Percentiles rank a stretch among this genome's conserved stretches.
phyloP scores from a whole-genome alignment of 495 filamentous ascomycete genomes.

The Neurospora intermedia region DNA sequence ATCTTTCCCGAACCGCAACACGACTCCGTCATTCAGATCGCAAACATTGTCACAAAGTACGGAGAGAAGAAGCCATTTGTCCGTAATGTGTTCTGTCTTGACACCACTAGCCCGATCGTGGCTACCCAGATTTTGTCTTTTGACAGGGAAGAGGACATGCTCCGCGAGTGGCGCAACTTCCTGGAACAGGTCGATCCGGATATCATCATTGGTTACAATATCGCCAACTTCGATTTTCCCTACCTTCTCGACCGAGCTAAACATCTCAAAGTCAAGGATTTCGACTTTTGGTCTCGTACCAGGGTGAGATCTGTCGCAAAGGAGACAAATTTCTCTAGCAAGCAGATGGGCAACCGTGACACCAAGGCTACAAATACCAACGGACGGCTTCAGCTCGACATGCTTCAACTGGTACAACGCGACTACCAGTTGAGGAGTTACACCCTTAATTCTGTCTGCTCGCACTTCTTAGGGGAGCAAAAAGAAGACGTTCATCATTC shows the following conservation, averaged over 20 bases:
- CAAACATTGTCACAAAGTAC: slow-evolving; percentile 92
- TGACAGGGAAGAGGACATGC: slow-evolving; percentile 70
- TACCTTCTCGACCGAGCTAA: slow-evolving; percentile 87
- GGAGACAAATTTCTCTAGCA: slow-evolving; percentile 83
- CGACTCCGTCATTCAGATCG: slow-evolving; percentile 97
- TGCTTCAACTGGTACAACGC: slow-evolving; percentile 85
- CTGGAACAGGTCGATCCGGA: slow-evolving; percentile 88
- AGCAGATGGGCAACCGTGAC: slow-evolving; percentile 97
- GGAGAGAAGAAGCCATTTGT: slow-evolving; percentile 94
- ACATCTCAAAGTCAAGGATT: slow-evolving; percentile 61
- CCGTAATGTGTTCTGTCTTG: slow-evolving; percentile 89
- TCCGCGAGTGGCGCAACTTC: slow-evolving; percentile 81
- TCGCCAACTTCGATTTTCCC: slow-evolving; percentile 96
- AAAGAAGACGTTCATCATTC: slow-evolving; percentile 99
- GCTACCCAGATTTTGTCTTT: slow-evolving; percentile 89
- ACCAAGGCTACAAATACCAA: slow-evolving; percentile 90
- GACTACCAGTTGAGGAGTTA: slow-evolving; percentile 95
- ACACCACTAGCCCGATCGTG: slow-evolving; percentile 83
- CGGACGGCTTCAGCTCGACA: slow-evolving; percentile 83
- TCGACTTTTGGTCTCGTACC: slow-evolving; percentile 74
- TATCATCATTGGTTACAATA: slow-evolving; percentile 98
- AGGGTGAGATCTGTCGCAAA: slow-evolving; percentile 54
- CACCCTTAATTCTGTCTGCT: slow-evolving; percentile 91
- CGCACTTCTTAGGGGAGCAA: slow-evolving; percentile 94
- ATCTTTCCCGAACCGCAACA: slow-evolving; percentile 87